Conservation (phyloP, 805 yeast genomes). For the Pichia gijzeniarum region DNA sequence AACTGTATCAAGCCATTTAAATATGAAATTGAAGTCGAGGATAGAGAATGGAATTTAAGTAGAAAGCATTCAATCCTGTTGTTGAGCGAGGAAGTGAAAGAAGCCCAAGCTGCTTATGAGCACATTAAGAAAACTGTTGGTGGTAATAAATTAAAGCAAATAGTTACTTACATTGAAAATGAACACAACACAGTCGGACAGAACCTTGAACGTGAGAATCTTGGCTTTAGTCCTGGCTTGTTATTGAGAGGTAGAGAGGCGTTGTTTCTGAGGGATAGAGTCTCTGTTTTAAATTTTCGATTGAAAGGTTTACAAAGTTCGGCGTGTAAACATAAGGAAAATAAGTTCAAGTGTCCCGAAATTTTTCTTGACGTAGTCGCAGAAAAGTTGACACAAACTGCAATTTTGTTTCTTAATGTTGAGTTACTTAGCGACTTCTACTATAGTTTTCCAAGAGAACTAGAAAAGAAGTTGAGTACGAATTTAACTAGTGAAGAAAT, state of each 20-base stretch:
- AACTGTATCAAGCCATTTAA: constrained; percentile 97
- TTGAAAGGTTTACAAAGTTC: constrained; percentile 67
- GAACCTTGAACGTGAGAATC: constrained; percentile 55
- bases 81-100: constrained; percentile 77
- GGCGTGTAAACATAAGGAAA: constrained; percentile 70
- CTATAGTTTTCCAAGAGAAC: constrained; percentile 91
- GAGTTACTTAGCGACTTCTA: constrained; percentile 92
- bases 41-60: constrained; percentile 84
- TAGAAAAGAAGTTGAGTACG: constrained; percentile 66
- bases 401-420: constrained; percentile 87
- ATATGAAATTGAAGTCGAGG: constrained; percentile 94
- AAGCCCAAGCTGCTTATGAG: constrained; percentile 62
- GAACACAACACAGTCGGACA: constrained; percentile 32
- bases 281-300: constrained; percentile 65
- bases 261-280: constrained; percentile 66
- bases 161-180: constrained; percentile 63
- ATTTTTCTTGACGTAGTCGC: constrained; percentile 87
- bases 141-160: constrained; percentile 74
- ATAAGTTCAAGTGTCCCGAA: constrained; percentile 91
- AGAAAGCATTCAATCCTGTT: constrained; percentile 70
- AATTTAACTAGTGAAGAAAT: constrained; percentile 67
- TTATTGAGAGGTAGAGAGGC: constrained; percentile 81
- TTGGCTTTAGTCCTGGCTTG: constrained; percentile 77
- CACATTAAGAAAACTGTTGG: constrained; percentile 68
- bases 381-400: constrained; percentile 86